Evolutionary conservation across 345 rosid species (phyloP).

Genomic region (Carallia pectinifolia): DNA sequence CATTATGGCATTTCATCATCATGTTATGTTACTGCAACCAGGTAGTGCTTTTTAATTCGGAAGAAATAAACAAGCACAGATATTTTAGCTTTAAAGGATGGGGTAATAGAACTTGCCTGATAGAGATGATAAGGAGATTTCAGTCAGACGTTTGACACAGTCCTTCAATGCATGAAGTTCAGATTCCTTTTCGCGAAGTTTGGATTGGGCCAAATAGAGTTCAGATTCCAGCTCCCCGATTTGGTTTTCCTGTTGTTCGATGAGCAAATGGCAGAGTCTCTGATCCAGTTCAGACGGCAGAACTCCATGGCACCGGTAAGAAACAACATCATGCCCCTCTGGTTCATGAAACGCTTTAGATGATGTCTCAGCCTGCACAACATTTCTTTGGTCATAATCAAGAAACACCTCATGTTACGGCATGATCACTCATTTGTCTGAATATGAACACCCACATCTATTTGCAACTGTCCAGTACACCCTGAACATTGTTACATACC

Average conservation of each 20-base stretch:
- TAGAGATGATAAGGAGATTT: slow-evolving; percentile 50
- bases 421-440: too few species aligned
- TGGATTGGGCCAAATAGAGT: slow-evolving; percentile 57
- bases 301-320: slow-evolving; percentile 55
- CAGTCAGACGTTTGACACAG: slow-evolving; percentile 64
- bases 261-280: slow-evolving; percentile 67
- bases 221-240: slow-evolving; percentile 74
- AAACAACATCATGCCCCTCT: slow-evolving; percentile 29
- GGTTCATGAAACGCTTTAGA: slow-evolving; percentile 20
- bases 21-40: neutral
- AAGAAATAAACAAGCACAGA: neutral
- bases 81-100: neutral
- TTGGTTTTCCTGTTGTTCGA: slow-evolving; percentile 76
- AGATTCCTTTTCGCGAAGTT: slow-evolving; percentile 71
- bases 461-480: too few species aligned
- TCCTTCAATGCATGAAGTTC: slow-evolving; percentile 79
- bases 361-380: slow-evolving; percentile 31
- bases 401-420: neutral
- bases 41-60: neutral
- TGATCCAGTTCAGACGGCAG: slow-evolving; percentile 66
- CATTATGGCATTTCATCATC: neutral
- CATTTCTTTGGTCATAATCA: slow-evolving; percentile 10
- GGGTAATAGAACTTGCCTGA: slow-evolving; percentile 40
- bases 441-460: too few species aligned
- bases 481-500: too few species aligned